Percentiles rank a stretch among this genome's conserved stretches.
phyloP scores from a whole-genome alignment of 495 filamentous ascomycete genomes.

The Aspergillus ellipticus region DNA sequence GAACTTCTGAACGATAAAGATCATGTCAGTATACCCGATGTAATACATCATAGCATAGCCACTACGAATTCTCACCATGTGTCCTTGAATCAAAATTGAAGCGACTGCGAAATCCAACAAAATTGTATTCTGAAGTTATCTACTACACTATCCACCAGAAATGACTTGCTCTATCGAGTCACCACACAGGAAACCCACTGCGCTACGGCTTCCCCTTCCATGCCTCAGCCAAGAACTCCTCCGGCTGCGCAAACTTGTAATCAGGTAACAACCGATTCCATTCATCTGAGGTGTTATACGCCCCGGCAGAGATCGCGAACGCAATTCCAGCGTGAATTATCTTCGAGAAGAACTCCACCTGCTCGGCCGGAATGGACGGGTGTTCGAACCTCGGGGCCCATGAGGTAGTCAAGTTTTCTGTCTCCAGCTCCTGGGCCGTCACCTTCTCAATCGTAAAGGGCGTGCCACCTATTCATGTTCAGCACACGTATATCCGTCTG shows the following conservation, averaged over 20 bases:
- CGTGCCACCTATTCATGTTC: background rate
- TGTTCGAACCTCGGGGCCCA: constrained; percentile 43
- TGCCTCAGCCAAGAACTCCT: constrained; percentile 43
- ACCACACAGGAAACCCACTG: constrained; percentile 7
- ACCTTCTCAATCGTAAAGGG: constrained; percentile 38
- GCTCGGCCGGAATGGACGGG: constrained; percentile 38
- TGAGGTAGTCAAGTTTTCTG: constrained; percentile 39
- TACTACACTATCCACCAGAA: too few relatives aligned
- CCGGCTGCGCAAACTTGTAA: constrained; percentile 43
- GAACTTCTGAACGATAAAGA: too few relatives aligned
- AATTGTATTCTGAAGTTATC: too few relatives aligned
- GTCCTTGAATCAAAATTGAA: too few relatives aligned
- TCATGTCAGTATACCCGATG: too few relatives aligned
- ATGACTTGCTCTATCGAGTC: too few relatives aligned
- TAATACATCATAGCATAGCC: too few relatives aligned
- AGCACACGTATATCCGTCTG: background rate
- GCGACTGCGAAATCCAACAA: too few relatives aligned
- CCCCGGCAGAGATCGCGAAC: constrained; percentile 33
- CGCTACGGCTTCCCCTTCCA: constrained; percentile 43
- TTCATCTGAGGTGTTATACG: constrained; percentile 45
- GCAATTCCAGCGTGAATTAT: constrained; percentile 36
- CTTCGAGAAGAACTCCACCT: constrained; percentile 30
- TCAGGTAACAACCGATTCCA: constrained; percentile 52
- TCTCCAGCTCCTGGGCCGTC: constrained; percentile 42
- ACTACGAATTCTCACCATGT: too few relatives aligned